Conservation (phyloP, 441 rosid species). For the Arabidopsis hybrid region DNA sequence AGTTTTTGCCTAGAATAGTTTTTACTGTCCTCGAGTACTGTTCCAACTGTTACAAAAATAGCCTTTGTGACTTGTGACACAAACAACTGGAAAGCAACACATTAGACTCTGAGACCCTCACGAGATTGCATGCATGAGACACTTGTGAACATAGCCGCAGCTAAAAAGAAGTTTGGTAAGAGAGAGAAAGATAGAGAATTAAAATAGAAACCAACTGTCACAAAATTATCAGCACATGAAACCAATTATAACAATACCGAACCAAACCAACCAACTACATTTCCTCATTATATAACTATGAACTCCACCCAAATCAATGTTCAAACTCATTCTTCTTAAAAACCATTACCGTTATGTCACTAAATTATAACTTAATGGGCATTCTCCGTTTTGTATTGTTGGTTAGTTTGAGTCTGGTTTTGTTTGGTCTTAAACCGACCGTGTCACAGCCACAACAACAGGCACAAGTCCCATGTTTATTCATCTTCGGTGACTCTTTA, state of each 20-base stretch:
- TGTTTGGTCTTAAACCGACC: constrained; percentile 34
- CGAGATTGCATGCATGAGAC: constrained; percentile 44
- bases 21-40: constrained; percentile 1
- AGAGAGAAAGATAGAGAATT: background rate
- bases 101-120: constrained; percentile 34
- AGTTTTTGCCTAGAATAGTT: constrained; percentile 2
- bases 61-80: constrained; percentile 37
- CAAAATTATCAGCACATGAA: constrained; percentile 36
- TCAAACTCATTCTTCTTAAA: constrained; percentile 15
- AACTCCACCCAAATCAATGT: constrained; percentile 23
- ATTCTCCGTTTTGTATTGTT: constrained; percentile 24
- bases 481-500: constrained; percentile 68
- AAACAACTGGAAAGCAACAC: constrained; percentile 44
- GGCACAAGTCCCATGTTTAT: constrained; percentile 70
- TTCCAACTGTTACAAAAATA: constrained; percentile 22
- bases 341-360: background rate
- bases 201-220: constrained; percentile 40
- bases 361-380: constrained; percentile 19
- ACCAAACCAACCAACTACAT: constrained; percentile 38
- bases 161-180: constrained; percentile 21
- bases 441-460: constrained; percentile 53
- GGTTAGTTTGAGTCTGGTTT: constrained; percentile 32
- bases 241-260: constrained; percentile 35
- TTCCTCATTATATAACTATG: constrained; percentile 25
- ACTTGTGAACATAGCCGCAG: constrained; percentile 40